phyloP scores from a whole-genome alignment of 805 yeast species.

The Vanderwaltozyma yarrowii region DNA sequence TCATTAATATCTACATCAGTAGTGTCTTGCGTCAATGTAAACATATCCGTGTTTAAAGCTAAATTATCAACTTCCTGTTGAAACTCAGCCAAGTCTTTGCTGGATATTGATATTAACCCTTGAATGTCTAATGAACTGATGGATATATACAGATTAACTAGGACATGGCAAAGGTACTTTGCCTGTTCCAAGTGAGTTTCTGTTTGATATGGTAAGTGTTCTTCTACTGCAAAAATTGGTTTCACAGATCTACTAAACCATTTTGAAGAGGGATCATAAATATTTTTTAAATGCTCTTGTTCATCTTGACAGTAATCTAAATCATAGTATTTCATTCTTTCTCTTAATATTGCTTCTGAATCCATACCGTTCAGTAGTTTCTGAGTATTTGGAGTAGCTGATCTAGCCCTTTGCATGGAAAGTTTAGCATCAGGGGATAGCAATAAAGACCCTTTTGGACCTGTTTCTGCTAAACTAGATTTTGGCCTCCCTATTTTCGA shows the following conservation, averaged over 20 bases:
- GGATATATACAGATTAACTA: slow-evolving; percentile 70
- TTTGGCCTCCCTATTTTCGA: not conserved
- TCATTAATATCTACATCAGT: slow-evolving; percentile 27
- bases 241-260: slow-evolving; percentile 31
- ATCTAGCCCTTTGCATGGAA: slow-evolving; percentile 6
- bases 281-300: slow-evolving; percentile 22
- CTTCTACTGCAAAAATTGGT: slow-evolving; percentile 26
- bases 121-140: slow-evolving; percentile 63
- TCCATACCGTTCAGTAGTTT: slow-evolving; percentile 12
- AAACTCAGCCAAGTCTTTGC: slow-evolving; percentile 50
- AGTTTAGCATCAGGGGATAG: not conserved
- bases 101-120: slow-evolving; percentile 56
- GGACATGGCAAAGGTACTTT: slow-evolving; percentile 65
- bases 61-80: slow-evolving; percentile 34
- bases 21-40: slow-evolving; percentile 22
- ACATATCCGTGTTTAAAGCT: slow-evolving; percentile 45
- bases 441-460: not conserved
- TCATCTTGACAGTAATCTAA: slow-evolving; percentile 43
- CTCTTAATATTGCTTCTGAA: slow-evolving; percentile 16
- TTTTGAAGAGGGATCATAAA: slow-evolving; percentile 29
- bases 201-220: slow-evolving; percentile 59
- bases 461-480: not conserved
- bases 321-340: slow-evolving; percentile 33
- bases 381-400: slow-evolving; percentile 18
- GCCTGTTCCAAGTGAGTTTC: slow-evolving; percentile 64